A percentile compares a stretch with the other conserved stretches of the same genome.
Conservation (phyloP, 2,329 filamentous ascomycete genomes). For the Emergomyces pasteurianus region DNA sequence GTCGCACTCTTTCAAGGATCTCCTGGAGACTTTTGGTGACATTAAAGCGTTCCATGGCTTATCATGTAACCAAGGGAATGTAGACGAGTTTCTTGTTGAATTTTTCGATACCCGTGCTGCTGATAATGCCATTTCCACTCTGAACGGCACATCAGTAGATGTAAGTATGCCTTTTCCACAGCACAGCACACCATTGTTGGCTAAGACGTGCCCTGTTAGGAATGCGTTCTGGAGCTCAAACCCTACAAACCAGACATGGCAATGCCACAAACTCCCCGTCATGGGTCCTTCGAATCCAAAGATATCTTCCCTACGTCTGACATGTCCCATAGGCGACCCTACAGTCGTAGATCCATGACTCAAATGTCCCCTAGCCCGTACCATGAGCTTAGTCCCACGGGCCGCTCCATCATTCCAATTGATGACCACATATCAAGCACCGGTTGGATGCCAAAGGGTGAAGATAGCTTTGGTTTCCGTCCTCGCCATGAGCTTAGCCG, state of each 20-base stretch:
- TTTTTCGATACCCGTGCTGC: constrained; percentile 28
- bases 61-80: constrained; percentile 18
- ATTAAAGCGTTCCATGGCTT: constrained; percentile 25
- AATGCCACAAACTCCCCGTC: constrained; percentile 10
- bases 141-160: constrained; percentile 25
- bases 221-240: constrained; percentile 21
- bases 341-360: constrained; percentile 10
- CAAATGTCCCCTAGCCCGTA: constrained; percentile 13
- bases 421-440: constrained; percentile 22
- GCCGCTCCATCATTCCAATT: constrained; percentile 28
- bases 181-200: neutral
- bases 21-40: constrained; percentile 27
- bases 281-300: constrained; percentile 7
- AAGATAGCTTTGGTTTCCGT: constrained; percentile 19
- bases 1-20: constrained; percentile 38
- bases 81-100: constrained; percentile 28
- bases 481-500: constrained; percentile 18
- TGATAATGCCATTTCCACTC: constrained; percentile 23
- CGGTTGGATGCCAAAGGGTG: constrained; percentile 21
- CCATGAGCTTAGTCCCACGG: constrained; percentile 28
- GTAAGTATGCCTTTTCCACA: constrained; percentile 15
- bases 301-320: constrained; percentile 11
- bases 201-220: constrained; percentile 11
- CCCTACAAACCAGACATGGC: constrained; percentile 21
- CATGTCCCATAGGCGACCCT: constrained; percentile 8